Evolutionary conservation across 2,329 filamentous ascomycete species (phyloP), one percentile per base, ranked within the genome.

Genomic region (Phoma sp.): DNA sequence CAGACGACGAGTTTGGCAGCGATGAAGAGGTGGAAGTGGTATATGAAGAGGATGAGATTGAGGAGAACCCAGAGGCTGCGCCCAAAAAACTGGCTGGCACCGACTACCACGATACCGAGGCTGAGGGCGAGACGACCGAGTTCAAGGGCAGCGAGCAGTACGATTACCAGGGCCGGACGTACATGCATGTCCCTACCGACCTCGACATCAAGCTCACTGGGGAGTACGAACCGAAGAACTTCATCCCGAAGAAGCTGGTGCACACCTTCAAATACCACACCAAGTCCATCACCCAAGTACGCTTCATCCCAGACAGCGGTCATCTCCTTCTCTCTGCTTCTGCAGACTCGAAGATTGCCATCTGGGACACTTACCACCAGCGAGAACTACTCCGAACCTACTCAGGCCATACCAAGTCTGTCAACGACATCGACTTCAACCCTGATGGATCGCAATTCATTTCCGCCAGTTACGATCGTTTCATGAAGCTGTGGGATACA

Each of bases 401-500:
- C 77, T 87, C 87, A 17, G 95, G 95, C 9, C 95, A 99, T 75
- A 88, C 84, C 31, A 98, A 97, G 77, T 89, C 92, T 17, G 82
- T 98, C 24, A 94, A 93, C 25, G 94, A 97, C 72, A 86, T 95
- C 39, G 89, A 89, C 65, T 98, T 98, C 84, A 92, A 93, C 69
- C 83, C 82, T 3, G 84, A 86, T 29, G 95, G 95, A 47, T 90
- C 86, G 10, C 90, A 90, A 50, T 99, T 99, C 81, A 78, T 99
- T 24, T 93, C 93, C 2, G 90, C 91, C 1, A 95, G 91, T 15
- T 99, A 96, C 75, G 95, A 99, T 75, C 89, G 94, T 49, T 89
- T 91, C 80, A 97, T 98, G 81, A 97, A 98, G 78, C 83, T 99
- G 27, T 99, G 95, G 95, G 95, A 99, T 69, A 97, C 94, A 0